Base-by-base conservation (phyloP, 768 basidiomycete genomes). In the Lepiota subincarnata region DNA sequence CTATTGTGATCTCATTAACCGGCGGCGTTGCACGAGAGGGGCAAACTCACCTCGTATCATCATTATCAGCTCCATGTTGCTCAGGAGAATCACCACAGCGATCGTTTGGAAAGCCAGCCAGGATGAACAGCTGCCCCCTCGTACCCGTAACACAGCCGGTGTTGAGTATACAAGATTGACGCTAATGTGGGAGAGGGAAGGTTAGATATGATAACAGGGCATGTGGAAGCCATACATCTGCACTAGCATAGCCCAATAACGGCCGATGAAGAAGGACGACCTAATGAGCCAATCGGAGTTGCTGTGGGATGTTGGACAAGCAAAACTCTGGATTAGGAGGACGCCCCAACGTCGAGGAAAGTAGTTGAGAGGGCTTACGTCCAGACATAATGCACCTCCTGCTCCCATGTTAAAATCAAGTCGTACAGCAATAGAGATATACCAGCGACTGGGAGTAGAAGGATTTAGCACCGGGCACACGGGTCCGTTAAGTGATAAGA, bases 61-160 rank as follows among this genome's bases (percentile, higher is more conserved):
- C 48, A 50, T 50, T 10, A 50, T 18, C 24, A 50, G 2, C 6
- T 50, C 48, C 48, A 50, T 26, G 18, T 50, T 50, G 4, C 38
- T 22, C 11, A 41, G 38, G 7, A 50, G 31, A 14, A 50, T 2
- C n/a, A 31, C 3, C 4, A 28, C 24, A n/a, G 38, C 20, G 6
- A 0, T 22, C 5, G 18, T 16, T 20, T 50, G 48, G 20, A 40
- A 26, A 10, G 16, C 16, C n/a, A 50, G 26, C 48, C 37, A 50
- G 8, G 24, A 19, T 1, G 18, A 26, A 28, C 48, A 50, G 1
- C 31, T 19, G 6, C 38, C 48, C 10, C 19, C 19, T 14, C 16
- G 26, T 10, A 14, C 6, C 13, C 5, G 20, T 5, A 50, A 38
- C 4, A 41, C 24, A 2, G 22, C 5, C 2, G 48, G 38, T 11